Evolutionary conservation across 345 rosid species (phyloP).

Genomic region (Salix udensis): DNA sequence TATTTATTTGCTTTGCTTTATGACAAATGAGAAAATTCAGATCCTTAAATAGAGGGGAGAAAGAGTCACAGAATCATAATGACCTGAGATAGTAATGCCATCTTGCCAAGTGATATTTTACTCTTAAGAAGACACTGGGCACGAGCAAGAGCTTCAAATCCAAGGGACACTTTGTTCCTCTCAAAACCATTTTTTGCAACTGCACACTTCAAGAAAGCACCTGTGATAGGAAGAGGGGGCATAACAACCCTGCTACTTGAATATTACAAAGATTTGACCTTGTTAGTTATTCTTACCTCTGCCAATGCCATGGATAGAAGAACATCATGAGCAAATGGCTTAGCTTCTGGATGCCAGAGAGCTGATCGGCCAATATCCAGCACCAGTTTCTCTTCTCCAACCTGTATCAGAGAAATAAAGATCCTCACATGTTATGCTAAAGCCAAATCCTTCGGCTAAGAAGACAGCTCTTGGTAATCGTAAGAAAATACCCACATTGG

Average conservation of each 20-base stretch:
- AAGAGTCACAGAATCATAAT: conserved; percentile 9
- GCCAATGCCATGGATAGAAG: conserved; percentile 89
- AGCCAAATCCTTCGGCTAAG: neutral
- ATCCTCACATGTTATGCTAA: conserved; percentile 15
- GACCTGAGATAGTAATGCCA: conserved; percentile 78
- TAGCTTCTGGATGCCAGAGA: conserved; percentile 73
- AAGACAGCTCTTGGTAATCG: neutral
- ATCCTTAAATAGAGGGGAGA: neutral
- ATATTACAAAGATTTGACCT: conserved; percentile 32
- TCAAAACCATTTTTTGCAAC: conserved; percentile 79
- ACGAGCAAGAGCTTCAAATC: conserved; percentile 97
- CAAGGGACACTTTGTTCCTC: conserved; percentile 79
- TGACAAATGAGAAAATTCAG: neutral
- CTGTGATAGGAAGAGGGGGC: conserved; percentile 57
- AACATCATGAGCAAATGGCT: conserved; percentile 74
- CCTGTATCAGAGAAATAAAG: conserved; percentile 41
- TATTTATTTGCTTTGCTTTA: neutral
- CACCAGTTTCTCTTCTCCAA: conserved; percentile 81
- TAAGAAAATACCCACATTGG: neutral
- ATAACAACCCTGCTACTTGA: conserved; percentile 44
- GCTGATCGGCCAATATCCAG: conserved; percentile 74
- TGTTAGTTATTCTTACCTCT: conserved; percentile 64
- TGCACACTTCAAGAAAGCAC: conserved; percentile 88
- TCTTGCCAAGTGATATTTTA: conserved; percentile 67
- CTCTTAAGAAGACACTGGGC: conserved; percentile 88